phyloP scores from a whole-genome alignment of 495 filamentous ascomycete genomes.

The Penicillium roqueforti region DNA sequence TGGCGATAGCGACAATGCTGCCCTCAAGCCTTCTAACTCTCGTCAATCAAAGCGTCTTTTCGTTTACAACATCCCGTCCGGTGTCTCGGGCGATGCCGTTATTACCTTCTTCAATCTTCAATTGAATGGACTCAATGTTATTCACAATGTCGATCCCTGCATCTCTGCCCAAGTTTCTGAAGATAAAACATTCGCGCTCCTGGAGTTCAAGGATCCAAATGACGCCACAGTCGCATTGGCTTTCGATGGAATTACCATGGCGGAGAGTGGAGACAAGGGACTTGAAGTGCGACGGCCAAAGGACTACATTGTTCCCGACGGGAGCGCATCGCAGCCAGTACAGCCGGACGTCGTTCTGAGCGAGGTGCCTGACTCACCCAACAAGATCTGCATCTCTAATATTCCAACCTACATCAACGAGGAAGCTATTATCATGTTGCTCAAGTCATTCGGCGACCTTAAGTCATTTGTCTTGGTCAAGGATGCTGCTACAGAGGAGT shows the following conservation, averaged over 20 bases:
- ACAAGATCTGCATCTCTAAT: conserved; percentile 92
- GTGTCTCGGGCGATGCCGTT: conserved; percentile 64
- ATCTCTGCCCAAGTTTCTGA: conserved; percentile 77
- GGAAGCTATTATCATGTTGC: conserved; percentile 83
- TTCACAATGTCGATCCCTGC: conserved; percentile 79
- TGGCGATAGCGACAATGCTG: conserved; percentile 65
- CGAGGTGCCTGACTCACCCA: conserved; percentile 82
- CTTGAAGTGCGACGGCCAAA: conserved; percentile 86
- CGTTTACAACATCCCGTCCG: conserved; percentile 71
- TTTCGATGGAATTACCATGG: conserved; percentile 84
- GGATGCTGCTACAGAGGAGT: conserved; percentile 80
- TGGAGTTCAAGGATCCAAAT: conserved; percentile 83
- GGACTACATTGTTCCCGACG: conserved; percentile 92
- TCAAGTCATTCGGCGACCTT: conserved; percentile 85
- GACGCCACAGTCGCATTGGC: conserved; percentile 91
- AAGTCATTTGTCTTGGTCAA: conserved; percentile 92
- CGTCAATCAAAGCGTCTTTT: conserved; percentile 90
- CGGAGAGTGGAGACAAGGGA: conserved; percentile 58
- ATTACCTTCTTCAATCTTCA: conserved; percentile 92
- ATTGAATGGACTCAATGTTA: conserved; percentile 88
- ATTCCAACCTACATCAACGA: conserved; percentile 84
- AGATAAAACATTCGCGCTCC: conserved; percentile 71
- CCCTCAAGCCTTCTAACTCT: conserved; percentile 87
- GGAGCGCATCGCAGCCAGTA: conserved; percentile 68
- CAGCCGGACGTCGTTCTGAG: conserved; percentile 75